Conservation (phyloP, 805 yeast species). For the Wickerhamiella lipophila region DNA sequence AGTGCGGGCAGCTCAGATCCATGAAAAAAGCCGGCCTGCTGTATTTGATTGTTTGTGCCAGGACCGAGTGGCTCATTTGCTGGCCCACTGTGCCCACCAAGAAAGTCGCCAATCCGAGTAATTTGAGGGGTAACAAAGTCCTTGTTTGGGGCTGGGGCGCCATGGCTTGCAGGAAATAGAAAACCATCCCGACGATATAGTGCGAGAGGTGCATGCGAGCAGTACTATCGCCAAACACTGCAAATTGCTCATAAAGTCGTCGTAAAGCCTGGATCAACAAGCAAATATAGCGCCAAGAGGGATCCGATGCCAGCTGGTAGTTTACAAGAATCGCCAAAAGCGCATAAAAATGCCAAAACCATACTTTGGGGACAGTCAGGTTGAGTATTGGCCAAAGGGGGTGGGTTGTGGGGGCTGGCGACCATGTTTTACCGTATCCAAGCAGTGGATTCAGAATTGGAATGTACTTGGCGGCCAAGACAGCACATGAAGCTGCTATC, state of each 20-base stretch:
- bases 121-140: neutral
- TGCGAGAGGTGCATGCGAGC: slow-evolving; percentile 47
- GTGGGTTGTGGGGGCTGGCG: neutral
- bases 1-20: slow-evolving; percentile 46
- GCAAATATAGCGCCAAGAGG: slow-evolving; percentile 10
- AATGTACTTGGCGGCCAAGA: slow-evolving; percentile 13
- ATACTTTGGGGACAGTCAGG: slow-evolving; percentile 25
- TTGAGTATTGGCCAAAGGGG: slow-evolving; percentile 9
- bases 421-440: slow-evolving; percentile 25
- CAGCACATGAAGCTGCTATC: slow-evolving; percentile 11
- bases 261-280: slow-evolving; percentile 36
- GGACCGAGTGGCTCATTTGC: slow-evolving; percentile 35
- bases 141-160: neutral
- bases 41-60: slow-evolving; percentile 43
- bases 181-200: slow-evolving; percentile 44
- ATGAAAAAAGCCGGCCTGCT: slow-evolving; percentile 36
- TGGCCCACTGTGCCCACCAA: slow-evolving; percentile 35
- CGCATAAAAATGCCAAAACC: slow-evolving; percentile 28
- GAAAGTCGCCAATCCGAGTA: slow-evolving; percentile 24
- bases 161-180: slow-evolving; percentile 29
- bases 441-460: slow-evolving; percentile 19
- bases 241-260: slow-evolving; percentile 38
- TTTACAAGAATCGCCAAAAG: slow-evolving; percentile 13
- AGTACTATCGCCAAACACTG: slow-evolving; percentile 31
- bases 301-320: neutral